Base-by-base conservation (phyloP, 805 yeast genomes). In the Vanderwaltozyma yarrowii region DNA sequence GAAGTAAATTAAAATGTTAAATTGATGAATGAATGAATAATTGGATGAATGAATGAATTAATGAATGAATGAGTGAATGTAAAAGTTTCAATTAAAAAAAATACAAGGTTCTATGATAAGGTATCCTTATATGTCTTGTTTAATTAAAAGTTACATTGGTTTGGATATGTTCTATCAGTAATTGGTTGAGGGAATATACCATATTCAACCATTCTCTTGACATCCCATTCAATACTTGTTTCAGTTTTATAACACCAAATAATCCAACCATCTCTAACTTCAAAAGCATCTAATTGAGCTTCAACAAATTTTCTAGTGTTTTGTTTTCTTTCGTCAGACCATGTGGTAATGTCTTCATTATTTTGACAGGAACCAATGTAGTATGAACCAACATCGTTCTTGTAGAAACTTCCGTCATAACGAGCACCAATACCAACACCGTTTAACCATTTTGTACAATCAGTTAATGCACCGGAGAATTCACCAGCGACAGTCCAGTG, bases 181-280 rank as follows among this genome's bases (percentile, higher is more conserved):
- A 86, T 64, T 20, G 96, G 96, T 58, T 74, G 80, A 33, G 96
- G 96, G 71, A 88, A 79, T 29, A 85, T 55, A 20, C 75, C 78
- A 39, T 71, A 59, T 15, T 60, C 66, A 16, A 73, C 60, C 49
- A 88, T 71, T 45, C 66, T 65, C 50, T 69, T 67, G 65, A 83
- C 71, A 62, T 84, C 95, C 96, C 96, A 88, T 59, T 88, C 96
- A 38, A 80, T 58, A 16, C 84, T 67, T 47, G 62, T 62, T 63
- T 88, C 96, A 20, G 95, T 82, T 69, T 87, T 88, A 80, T 85
- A 87, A 59, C 80, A 75, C 96, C 96, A 88, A 68, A 83, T 80
- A 41, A 85, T 73, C 96, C 96, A 88, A 24, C 97, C 97, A 26
- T 69, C 72, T 41, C 76, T 70, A 50, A 71, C 71, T 51, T 78